phyloP scores from a whole-genome alignment of 2,329 filamentous ascomycete species.

The Fusarium sp. region DNA sequence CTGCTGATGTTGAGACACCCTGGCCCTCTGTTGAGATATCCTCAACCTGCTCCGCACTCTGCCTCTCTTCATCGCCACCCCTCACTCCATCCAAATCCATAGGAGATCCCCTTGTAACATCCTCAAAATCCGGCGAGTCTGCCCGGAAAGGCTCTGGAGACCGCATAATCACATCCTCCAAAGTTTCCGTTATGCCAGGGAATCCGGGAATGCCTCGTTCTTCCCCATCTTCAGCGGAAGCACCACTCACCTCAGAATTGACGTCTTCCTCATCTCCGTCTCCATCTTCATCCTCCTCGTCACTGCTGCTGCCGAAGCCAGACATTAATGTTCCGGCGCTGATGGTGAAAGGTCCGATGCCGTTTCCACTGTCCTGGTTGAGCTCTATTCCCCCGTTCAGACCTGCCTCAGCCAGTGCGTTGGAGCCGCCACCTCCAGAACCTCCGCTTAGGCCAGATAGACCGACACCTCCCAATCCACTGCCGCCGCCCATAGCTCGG shows the following conservation, averaged over 20 bases:
- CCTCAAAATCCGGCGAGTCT: constrained; percentile 37
- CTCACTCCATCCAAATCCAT: constrained; percentile 33
- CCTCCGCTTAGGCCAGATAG: constrained; percentile 57
- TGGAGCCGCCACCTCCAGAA: constrained; percentile 62
- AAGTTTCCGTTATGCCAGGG: constrained; percentile 43
- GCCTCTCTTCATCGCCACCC: constrained; percentile 24
- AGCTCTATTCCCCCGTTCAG: constrained; percentile 81
- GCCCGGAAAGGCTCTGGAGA: constrained; percentile 46
- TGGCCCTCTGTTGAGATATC: constrained; percentile 11
- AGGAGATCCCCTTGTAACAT: constrained; percentile 38
- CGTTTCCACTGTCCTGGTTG: constrained; percentile 70
- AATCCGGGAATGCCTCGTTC: constrained; percentile 44
- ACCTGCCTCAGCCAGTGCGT: constrained; percentile 81
- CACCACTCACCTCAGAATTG: constrained; percentile 71
- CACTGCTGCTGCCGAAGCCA: constrained; percentile 93
- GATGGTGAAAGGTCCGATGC: constrained; percentile 77
- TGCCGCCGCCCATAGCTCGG: constrained; percentile 67
- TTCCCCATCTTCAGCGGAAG: constrained; percentile 50
- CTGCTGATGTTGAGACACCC: too few relatives aligned
- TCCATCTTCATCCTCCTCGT: constrained; percentile 95
- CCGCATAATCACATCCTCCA: constrained; percentile 49
- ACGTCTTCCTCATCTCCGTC: constrained; percentile 84
- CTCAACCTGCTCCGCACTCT: constrained; percentile 39
- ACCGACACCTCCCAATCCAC: constrained; percentile 60
- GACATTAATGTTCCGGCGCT: constrained; percentile 81